These are phyloP conservation scores for Candida taoyuanica DNA, from an alignment of 805 yeast species.

Conservation along the genomic window DNA sequence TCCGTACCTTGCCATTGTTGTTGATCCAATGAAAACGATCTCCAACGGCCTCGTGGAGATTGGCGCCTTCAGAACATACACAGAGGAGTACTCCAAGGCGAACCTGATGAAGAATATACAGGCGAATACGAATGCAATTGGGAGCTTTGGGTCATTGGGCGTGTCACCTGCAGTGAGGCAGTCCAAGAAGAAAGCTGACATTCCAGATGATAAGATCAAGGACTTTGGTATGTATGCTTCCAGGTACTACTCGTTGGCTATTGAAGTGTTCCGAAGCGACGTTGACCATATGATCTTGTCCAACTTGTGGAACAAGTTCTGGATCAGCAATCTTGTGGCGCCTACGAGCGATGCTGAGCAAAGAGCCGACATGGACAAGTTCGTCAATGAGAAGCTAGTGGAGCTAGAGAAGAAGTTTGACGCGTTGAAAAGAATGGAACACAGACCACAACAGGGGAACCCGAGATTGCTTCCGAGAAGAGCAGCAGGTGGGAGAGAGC, in stretches of 20 bases:
- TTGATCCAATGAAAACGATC: constrained; percentile 73
- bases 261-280: constrained; percentile 52
- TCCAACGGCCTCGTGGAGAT: constrained; percentile 67
- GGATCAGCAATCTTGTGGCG: constrained; percentile 37
- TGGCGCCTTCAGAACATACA: constrained; percentile 81
- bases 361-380: constrained; percentile 6
- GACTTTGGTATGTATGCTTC: constrained; percentile 72
- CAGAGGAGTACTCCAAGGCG: constrained; percentile 29
- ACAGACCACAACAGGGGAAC: too few relatives aligned
- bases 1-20: constrained; percentile 83
- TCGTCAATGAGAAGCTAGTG: constrained; percentile 9
- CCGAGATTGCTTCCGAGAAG: too few relatives aligned
- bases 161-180: constrained; percentile 12
- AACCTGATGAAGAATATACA: constrained; percentile 6
- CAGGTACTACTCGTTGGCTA: constrained; percentile 60
- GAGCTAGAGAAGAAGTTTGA: constrained; percentile 17
- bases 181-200: constrained; percentile 8
- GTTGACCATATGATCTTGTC: constrained; percentile 45
- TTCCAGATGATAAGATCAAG: constrained; percentile 49
- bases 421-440: constrained; percentile 8
- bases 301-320: constrained; percentile 40
- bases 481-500: background rate
- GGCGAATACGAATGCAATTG: too few relatives aligned
- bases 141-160: constrained; percentile 11
- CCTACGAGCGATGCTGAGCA: constrained; percentile 11